These are phyloP conservation scores for Marasmius fiardii DNA, from an alignment of 1,284 basidiomycete genomes.

Conservation along the genomic window DNA sequence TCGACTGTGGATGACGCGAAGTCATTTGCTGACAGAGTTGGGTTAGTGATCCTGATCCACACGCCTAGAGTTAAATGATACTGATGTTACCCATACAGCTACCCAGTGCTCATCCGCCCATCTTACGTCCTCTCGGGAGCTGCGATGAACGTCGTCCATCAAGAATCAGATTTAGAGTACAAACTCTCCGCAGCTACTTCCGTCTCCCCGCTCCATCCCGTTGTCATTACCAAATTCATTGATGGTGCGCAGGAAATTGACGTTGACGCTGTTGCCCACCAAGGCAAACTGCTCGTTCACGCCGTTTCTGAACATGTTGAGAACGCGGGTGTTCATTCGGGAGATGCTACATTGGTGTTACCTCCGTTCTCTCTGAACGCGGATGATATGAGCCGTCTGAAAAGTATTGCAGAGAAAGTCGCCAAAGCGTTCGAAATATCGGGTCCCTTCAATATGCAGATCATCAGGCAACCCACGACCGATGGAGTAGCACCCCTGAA, in stretches of 20 bases:
- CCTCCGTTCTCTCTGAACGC: constrained; percentile 88
- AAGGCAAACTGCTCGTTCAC: constrained; percentile 93
- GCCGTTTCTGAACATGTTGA: constrained; percentile 99
- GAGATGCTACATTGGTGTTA: constrained; percentile 96
- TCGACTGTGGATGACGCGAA: constrained; percentile 89
- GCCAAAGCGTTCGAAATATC: constrained; percentile 94
- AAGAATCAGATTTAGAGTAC: constrained; percentile 86
- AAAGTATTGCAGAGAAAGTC: constrained; percentile 93
- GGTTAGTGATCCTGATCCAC: constrained; percentile 37
- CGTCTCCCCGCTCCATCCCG: constrained; percentile 96
- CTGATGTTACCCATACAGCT: constrained; percentile 44
- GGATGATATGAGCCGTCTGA: constrained; percentile 82
- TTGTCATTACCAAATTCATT: constrained; percentile 99
- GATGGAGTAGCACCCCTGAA: constrained; percentile 76
- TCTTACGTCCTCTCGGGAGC: constrained; percentile 98
- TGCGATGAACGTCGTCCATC: constrained; percentile 99
- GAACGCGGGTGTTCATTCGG: constrained; percentile 98
- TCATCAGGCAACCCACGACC: constrained; percentile 82
- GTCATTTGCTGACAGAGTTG: constrained; percentile 85
- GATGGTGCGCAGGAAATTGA: constrained; percentile 98
- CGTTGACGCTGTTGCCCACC: constrained; percentile 94
- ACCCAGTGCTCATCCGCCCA: constrained; percentile 94
- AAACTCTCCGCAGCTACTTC: constrained; percentile 93
- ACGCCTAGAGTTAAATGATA: not conserved
- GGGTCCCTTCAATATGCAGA: constrained; percentile 99